These are phyloP conservation scores for Termitomyces sp. DNA, from an alignment of 768 basidiomycete genomes.

Conservation along the genomic window DNA sequence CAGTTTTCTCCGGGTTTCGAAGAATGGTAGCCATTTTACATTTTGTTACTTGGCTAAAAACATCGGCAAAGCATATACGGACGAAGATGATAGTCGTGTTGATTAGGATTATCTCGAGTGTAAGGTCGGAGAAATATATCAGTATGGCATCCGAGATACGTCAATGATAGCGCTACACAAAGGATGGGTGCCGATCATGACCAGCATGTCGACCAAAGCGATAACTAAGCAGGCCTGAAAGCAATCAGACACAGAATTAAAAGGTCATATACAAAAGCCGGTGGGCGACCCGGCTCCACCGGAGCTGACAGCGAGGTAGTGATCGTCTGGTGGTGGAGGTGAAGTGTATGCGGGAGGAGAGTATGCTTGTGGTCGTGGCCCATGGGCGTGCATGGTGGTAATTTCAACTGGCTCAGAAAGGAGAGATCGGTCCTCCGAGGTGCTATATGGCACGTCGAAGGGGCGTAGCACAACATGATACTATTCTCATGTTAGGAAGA, in stretches of 20 bases:
- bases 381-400: conserved; percentile 46
- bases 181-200: conserved; percentile 11
- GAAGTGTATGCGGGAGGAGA: conserved; percentile 47
- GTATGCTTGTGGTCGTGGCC: conserved; percentile 45
- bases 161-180: conserved; percentile 13
- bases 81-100: not conserved
- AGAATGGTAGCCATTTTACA: not conserved
- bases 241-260: not conserved
- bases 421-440: conserved; percentile 33
- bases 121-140: conserved; percentile 7
- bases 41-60: no score
- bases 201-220: conserved; percentile 15
- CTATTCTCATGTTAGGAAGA: conserved; percentile 20
- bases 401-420: conserved; percentile 50
- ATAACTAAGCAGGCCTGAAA: not conserved
- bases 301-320: conserved; percentile 20
- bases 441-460: conserved; percentile 37
- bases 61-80: not conserved
- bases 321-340: conserved; percentile 25
- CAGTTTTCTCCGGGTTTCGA: not conserved
- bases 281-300: not conserved
- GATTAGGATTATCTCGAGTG: conserved; percentile 9
- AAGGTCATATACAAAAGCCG: not conserved
- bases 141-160: conserved; percentile 3
- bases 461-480: conserved; percentile 45